Conservation (phyloP, 768 basidiomycete genomes). For the Mycena haematopus region DNA sequence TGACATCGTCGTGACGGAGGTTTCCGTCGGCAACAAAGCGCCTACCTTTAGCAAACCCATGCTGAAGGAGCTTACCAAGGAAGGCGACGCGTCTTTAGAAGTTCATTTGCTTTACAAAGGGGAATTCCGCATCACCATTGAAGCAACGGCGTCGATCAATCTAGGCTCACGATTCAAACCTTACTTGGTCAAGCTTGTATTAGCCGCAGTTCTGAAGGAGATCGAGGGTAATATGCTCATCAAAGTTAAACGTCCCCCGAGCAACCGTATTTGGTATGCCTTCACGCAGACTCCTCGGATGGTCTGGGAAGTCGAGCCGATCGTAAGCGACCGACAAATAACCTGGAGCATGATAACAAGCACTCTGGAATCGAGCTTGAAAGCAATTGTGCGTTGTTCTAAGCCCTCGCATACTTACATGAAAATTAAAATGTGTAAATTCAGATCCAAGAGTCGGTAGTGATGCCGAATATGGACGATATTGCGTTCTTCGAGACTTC, state of each 20-base stretch:
- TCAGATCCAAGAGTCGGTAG: constrained; percentile 92
- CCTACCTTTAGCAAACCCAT: constrained; percentile 96
- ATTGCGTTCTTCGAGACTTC: constrained; percentile 91
- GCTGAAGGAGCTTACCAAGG: constrained; percentile 95
- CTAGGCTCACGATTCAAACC: constrained; percentile 86
- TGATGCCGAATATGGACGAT: constrained; percentile 98
- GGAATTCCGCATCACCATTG: constrained; percentile 87
- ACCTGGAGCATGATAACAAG: constrained; percentile 92
- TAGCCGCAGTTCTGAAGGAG: constrained; percentile 88
- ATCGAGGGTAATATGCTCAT: constrained; percentile 91
- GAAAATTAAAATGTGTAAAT: constrained; percentile 1
- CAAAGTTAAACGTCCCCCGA: constrained; percentile 93
- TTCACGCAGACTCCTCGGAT: constrained; percentile 91
- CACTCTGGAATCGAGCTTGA: constrained; percentile 87
- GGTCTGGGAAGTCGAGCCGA: constrained; percentile 88
- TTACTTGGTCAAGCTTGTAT: constrained; percentile 86
- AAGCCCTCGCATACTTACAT: neutral
- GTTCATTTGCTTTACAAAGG: constrained; percentile 86
- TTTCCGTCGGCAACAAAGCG: constrained; percentile 82
- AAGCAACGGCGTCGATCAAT: constrained; percentile 88
- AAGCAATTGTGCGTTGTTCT: constrained; percentile 73
- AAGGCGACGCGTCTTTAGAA: constrained; percentile 92
- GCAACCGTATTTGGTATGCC: constrained; percentile 94
- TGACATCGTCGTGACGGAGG: constrained; percentile 86
- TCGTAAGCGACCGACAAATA: constrained; percentile 93